Percentiles rank a stretch among this genome's conserved stretches.
These are phyloP conservation scores for Leishmania major DNA, from an alignment of 208 protist genomes.

Conservation along the genomic window DNA sequence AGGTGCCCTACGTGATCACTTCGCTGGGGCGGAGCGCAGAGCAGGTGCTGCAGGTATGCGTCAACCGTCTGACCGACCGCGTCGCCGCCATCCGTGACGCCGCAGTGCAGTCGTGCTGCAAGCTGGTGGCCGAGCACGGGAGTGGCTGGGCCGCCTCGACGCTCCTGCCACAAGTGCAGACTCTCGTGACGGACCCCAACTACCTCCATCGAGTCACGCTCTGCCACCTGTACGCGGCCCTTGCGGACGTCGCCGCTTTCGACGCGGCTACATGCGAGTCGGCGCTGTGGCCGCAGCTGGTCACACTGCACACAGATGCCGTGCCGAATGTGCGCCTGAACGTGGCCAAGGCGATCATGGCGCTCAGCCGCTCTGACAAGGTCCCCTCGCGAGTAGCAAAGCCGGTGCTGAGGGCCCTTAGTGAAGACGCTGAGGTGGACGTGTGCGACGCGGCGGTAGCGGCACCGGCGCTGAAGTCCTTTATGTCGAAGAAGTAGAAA, in stretches of 20 bases:
- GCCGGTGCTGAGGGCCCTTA: constrained; percentile 55
- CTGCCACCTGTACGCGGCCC: constrained; percentile 71
- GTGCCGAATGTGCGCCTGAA: constrained; percentile 89
- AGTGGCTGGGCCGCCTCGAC: constrained; percentile 53
- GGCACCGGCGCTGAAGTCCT: constrained; percentile 11
- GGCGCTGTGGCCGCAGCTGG: constrained; percentile 67
- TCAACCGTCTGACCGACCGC: constrained; percentile 78
- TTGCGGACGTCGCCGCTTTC: constrained; percentile 56
- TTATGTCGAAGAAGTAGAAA: constrained; percentile 20
- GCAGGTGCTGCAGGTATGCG: constrained; percentile 83
- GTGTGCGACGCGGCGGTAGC: constrained; percentile 61
- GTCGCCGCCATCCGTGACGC: constrained; percentile 86
- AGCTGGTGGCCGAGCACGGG: constrained; percentile 73
- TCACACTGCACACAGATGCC: constrained; percentile 59
- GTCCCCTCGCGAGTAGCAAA: constrained; percentile 51
- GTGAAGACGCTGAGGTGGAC: constrained; percentile 64
- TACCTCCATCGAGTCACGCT: constrained; percentile 83
- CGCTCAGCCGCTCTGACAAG: constrained; percentile 52
- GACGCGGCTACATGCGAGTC: constrained; percentile 52
- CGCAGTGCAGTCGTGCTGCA: constrained; percentile 82
- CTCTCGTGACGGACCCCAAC: constrained; percentile 58
- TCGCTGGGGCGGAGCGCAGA: constrained; percentile 67
- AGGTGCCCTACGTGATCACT: constrained; percentile 86
- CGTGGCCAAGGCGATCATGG: constrained; percentile 65
- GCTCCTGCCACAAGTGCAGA: constrained; percentile 73